These are phyloP conservation scores for carrot (Daucus carota) DNA, from an alignment of 129 eudicot species.

Conservation along the genomic window DH1_v3.0 NC_030387.2:4009501-4010000, in stretches of 20 bases:
- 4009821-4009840: constrained; percentile 41
- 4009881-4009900: constrained; percentile 9
- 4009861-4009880: constrained; percentile 19
- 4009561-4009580: not conserved
- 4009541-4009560: not conserved
- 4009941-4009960: not conserved
- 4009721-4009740: not conserved
- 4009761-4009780: constrained; percentile 25
- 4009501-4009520: not conserved
- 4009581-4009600: not conserved
- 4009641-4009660: too few relatives aligned
- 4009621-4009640: too few relatives aligned
- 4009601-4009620: too few relatives aligned
- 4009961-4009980: not conserved
- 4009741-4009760: not conserved
- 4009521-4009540: not conserved
- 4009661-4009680: not conserved
- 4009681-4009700: not conserved
- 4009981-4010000: not conserved
- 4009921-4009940: not conserved
- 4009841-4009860: constrained; percentile 19
- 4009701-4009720: not conserved
- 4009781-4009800: constrained; percentile 65
- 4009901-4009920: not conserved
- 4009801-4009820: constrained; percentile 70